Evolutionary conservation across 179 eudicot genomes (phyloP).

Genomic region (Silene coronaria): DNA sequence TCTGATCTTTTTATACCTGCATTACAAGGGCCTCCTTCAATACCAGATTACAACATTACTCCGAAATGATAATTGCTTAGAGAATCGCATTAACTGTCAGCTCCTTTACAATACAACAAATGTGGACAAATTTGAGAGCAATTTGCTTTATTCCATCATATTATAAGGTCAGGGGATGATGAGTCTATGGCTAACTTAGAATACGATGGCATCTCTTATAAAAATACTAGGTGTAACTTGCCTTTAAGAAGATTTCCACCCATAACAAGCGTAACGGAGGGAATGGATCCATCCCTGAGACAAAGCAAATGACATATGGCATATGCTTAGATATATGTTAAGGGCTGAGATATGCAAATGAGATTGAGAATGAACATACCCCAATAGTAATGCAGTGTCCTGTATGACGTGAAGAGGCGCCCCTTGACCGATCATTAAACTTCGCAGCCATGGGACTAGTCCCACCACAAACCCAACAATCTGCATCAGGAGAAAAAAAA

Average conservation of each 20-base stretch:
- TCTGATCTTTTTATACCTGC: slow-evolving; percentile 53
- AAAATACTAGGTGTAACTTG: slow-evolving; percentile 9
- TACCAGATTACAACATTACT: background rate
- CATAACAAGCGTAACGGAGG: slow-evolving; percentile 51
- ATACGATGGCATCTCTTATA: no score
- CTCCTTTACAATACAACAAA: no score
- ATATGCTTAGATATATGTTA: background rate
- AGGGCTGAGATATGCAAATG: background rate
- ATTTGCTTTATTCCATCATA: background rate
- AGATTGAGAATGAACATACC: slow-evolving; percentile 33
- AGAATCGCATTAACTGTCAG: no score
- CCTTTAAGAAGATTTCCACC: slow-evolving; percentile 78
- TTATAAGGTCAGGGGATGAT: no score
- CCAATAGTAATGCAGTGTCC: slow-evolving; percentile 49
- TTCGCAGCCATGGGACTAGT: slow-evolving; percentile 40
- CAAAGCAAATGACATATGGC: background rate
- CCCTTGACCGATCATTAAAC: slow-evolving; percentile 42
- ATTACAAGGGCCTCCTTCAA: background rate
- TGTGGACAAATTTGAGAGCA: background rate
- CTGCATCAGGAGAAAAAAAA: slow-evolving; percentile 23
- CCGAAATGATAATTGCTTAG: background rate
- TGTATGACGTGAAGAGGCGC: slow-evolving; percentile 73
- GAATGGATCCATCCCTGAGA: slow-evolving; percentile 65
- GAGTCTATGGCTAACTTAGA: no score
- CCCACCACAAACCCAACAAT: slow-evolving; percentile 60